Base-by-base conservation (phyloP, 139 green algal genomes). In the Edaphochlamys debaryana region DNA sequence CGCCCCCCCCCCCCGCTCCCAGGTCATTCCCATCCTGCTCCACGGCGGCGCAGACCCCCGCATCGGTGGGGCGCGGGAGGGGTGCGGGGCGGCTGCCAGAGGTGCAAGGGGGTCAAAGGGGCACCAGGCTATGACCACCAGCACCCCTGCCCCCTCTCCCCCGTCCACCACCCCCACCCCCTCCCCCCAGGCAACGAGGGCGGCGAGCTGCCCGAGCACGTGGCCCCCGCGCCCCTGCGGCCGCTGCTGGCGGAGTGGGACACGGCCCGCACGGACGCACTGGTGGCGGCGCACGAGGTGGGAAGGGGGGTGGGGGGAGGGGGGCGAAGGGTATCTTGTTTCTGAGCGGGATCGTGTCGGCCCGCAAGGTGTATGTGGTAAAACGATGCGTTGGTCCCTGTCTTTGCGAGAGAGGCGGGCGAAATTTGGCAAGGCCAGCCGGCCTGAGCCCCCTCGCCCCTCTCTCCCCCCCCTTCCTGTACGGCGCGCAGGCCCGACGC, bases 41-140 rank as follows among this genome's bases (percentile, higher is more conserved):
- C 62, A 88, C 64, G 87, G 45, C 4, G 90, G 90, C 19, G 90
- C 85, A 0, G 87, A 93, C 85, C 90, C 87, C 30, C 73, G 88
- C 1, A 67, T 92, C 22, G 74, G 82, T 87, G 77, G 9, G 67
- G 4, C n/a, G n/a, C n/a, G n/a, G n/a, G n/a, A n/a, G n/a, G n/a
- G n/a, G n/a, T n/a, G n/a, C n/a, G n/a, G n/a, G n/a, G n/a, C n/a
- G n/a, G n/a, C n/a, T n/a, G n/a, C n/a, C n/a, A n/a, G n/a, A n/a
- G n/a, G n/a, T n/a, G n/a, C n/a, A n/a, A n/a, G n/a, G n/a, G n/a
- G n/a, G n/a, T n/a, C n/a, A n/a, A n/a, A n/a, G n/a, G n/a, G n/a
- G n/a, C n/a, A n/a, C n/a, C n/a, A n/a, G n/a, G n/a, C n/a, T n/a
- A n/a, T n/a, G n/a, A n/a, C n/a, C n/a, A n/a, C n/a, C n/a, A n/a